phyloP scores from a whole-genome alignment of 78 protist genomes.

The Ministeria vibrans region DNA sequence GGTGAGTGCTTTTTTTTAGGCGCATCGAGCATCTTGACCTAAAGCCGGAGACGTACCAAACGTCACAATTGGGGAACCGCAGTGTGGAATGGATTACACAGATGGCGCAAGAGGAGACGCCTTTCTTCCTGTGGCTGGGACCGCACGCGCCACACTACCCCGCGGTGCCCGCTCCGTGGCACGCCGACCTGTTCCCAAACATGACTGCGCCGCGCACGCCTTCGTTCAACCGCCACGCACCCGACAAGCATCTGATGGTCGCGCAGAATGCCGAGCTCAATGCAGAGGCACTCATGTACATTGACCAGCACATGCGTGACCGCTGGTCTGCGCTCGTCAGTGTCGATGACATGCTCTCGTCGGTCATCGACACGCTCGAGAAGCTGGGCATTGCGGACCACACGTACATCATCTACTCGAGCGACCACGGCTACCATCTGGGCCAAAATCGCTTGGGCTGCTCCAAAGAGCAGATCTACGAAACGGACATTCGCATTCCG shows the following conservation, averaged over 20 bases:
- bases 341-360: conserved; percentile 33
- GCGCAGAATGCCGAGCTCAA: background rate
- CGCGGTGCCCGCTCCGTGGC: conserved; percentile 4
- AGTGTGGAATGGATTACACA: no score
- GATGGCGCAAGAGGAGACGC: no score
- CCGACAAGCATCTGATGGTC: conserved; percentile 3
- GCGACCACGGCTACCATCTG: conserved; percentile 49
- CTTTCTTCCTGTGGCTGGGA: conserved; percentile 11
- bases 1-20: no score
- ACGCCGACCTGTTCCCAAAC: background rate
- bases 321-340: conserved; percentile 20
- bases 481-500: background rate
- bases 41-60: no score
- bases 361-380: background rate
- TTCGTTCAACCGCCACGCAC: background rate
- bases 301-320: conserved; percentile 5
- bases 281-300: background rate
- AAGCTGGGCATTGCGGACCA: background rate
- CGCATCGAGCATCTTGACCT: no score
- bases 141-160: conserved; percentile 22
- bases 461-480: conserved; percentile 14
- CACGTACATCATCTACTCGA: conserved; percentile 35
- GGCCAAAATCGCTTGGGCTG: conserved; percentile 12
- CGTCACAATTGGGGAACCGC: no score
- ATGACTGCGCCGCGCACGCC: conserved; percentile 19